phyloP scores from a whole-genome alignment of 169 alveolate genomes.

The Neospora caninum region DNA sequence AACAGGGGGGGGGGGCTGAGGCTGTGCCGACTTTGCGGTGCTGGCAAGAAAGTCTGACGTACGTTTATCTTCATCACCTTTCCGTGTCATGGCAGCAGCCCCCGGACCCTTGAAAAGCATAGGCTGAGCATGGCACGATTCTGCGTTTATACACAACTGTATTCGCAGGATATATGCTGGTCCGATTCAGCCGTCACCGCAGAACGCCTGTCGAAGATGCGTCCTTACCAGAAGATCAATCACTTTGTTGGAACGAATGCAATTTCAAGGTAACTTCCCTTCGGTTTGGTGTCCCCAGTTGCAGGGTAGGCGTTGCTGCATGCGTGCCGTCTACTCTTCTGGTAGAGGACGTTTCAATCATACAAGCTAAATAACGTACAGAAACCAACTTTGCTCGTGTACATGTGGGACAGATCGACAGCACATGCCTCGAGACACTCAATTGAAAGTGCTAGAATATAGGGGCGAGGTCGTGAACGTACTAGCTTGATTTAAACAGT shows the following conservation, averaged over 20 bases:
- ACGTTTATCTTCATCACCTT: not conserved
- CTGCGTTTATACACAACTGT: not conserved
- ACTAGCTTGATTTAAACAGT: no score
- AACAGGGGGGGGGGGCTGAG: no score
- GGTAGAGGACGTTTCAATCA: no score
- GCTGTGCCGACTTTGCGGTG: not conserved
- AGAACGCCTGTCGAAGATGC: conserved; percentile 61
- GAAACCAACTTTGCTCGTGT: no score
- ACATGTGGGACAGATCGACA: no score
- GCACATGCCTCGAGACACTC: no score
- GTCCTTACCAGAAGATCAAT: conserved; percentile 70
- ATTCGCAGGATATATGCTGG: conserved; percentile 67
- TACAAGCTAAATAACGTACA: no score
- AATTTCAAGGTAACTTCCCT: conserved; percentile 50
- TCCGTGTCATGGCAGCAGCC: not conserved
- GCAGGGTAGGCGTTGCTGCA: no score
- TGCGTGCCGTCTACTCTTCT: no score
- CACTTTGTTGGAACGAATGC: conserved; percentile 72
- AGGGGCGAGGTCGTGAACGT: no score
- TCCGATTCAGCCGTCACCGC: conserved; percentile 55
- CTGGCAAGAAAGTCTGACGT: not conserved
- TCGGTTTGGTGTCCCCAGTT: not conserved
- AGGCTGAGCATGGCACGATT: not conserved
- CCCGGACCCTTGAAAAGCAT: not conserved
- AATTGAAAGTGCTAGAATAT: no score